Evolutionary conservation across 2,329 filamentous ascomycete species (phyloP).

Genomic region (Claviceps arundinis): DNA sequence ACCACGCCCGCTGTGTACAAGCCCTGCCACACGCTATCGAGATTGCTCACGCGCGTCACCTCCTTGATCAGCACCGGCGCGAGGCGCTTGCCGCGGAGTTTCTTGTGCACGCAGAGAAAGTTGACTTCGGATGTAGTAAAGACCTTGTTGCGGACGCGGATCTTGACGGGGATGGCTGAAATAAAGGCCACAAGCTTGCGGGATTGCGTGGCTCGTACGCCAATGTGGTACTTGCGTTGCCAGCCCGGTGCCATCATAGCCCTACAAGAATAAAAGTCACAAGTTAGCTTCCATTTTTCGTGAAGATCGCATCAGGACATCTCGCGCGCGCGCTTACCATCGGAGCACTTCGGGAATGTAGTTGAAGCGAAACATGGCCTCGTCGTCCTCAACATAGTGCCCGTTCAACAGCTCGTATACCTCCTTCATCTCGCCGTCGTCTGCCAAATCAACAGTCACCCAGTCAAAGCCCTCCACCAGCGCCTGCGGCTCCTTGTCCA

Average conservation of each 20-base stretch:
- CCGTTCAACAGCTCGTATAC: slow-evolving; percentile 83
- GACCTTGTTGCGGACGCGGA: slow-evolving; percentile 64
- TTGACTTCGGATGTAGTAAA: slow-evolving; percentile 86
- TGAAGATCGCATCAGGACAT: too few relatives aligned
- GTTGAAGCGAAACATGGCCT: slow-evolving; percentile 95
- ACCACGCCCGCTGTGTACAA: slow-evolving; percentile 91
- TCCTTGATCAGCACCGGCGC: slow-evolving; percentile 95
- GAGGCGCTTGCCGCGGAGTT: slow-evolving; percentile 83
- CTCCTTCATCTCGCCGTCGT: slow-evolving; percentile 70
- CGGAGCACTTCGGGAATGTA: slow-evolving; percentile 82
- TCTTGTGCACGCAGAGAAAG: slow-evolving; percentile 97
- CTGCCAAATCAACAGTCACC: slow-evolving; percentile 76
- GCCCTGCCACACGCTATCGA: slow-evolving; percentile 79
- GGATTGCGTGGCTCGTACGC: slow-evolving; percentile 72
- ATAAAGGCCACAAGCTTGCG: slow-evolving; percentile 91
- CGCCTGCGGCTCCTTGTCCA: slow-evolving; percentile 62
- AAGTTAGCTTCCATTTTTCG: not conserved
- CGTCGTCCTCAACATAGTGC: slow-evolving; percentile 95
- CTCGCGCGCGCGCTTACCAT: slow-evolving; percentile 44
- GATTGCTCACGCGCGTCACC: slow-evolving; percentile 83
- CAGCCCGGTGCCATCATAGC: slow-evolving; percentile 90
- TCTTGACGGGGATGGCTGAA: slow-evolving; percentile 74
- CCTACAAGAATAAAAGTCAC: slow-evolving; percentile 32
- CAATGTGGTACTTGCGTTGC: slow-evolving; percentile 89
- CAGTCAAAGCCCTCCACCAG: slow-evolving; percentile 83